A percentile compares a stretch with the other conserved stretches of the same genome.
phyloP scores from a whole-genome alignment of 352 stramenopile genomes.

The Phytophthora aleatoria region DNA sequence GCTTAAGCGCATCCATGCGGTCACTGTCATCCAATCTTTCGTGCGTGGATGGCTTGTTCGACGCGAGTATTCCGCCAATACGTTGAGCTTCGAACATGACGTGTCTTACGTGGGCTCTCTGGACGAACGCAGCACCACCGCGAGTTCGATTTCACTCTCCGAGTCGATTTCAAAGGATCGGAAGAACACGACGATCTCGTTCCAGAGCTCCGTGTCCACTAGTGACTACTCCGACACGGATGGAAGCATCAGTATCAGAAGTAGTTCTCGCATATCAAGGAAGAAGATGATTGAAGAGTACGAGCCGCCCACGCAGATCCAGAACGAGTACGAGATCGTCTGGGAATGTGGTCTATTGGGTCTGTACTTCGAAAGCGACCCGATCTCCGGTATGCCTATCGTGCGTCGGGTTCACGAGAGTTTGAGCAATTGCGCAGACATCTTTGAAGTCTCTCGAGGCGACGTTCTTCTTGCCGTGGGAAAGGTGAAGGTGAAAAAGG shows the following conservation, averaged over 20 bases:
- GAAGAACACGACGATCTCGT: constrained; percentile 59
- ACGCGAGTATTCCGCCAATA: constrained; percentile 78
- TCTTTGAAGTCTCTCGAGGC: constrained; percentile 82
- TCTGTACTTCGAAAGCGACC: constrained; percentile 87
- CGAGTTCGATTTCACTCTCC: constrained; percentile 53
- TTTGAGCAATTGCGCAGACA: constrained; percentile 86
- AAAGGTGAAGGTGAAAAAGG: constrained; percentile 78
- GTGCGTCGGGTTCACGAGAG: constrained; percentile 88
- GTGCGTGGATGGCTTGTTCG: constrained; percentile 83
- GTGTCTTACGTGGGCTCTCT: constrained; percentile 78
- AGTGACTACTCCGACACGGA: constrained; percentile 71
- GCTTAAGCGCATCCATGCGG: constrained; percentile 50
- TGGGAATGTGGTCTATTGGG: constrained; percentile 85
- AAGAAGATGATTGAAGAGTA: constrained; percentile 70
- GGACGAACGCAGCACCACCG: constrained; percentile 50
- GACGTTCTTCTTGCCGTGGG: constrained; percentile 82
- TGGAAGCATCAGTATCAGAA: constrained; percentile 45
- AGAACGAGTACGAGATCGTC: constrained; percentile 88
- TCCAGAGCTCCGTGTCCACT: constrained; percentile 56
- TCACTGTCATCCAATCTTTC: constrained; percentile 76
- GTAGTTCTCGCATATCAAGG: constrained; percentile 54
- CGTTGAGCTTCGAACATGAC: constrained; percentile 77
- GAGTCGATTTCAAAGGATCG: constrained; percentile 58
- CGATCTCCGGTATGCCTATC: constrained; percentile 80
- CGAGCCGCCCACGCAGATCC: constrained; percentile 64